Evolutionary conservation across 2,329 filamentous ascomycete species (phyloP), one percentile per base, ranked within the genome.

Genomic region (Cladophialophora chaetospira): DNA sequence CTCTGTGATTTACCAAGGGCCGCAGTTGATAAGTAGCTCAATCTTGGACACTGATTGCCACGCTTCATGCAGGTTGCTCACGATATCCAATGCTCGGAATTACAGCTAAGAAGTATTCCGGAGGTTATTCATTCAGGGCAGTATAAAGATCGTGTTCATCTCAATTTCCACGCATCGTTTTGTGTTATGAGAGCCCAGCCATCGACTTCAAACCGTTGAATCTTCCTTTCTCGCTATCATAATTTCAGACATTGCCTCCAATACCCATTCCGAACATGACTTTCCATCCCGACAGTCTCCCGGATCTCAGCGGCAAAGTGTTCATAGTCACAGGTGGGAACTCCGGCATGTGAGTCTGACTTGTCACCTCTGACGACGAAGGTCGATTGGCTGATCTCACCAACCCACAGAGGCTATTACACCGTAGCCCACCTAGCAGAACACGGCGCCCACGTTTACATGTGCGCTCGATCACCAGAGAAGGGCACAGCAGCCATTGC

Each of bases 391-490:
- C 26, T 35, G 42, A 45, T 45, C 50, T 46, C 26, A 46, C 40
- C 40, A 36, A 33, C 21, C 17, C 40, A 46, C 9, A 71, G 6
- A 70, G 78, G 78, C 50, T 75, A 75, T 53, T 72, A 76, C 62
- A 73, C 75, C 23, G 68, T 80, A 33, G 65, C 70, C 35, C 72
- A 75, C 40, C 72, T 80, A 26, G 71, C 75, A 23, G 68, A 71
- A 4, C 76, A 79, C 64, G 70, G 71, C 4, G 44, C 68, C 3
- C 67, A 71, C 13, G 77, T 82, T 63, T 80, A 75, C 66, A 72
- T 82, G 31, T 70, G 65, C 29, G 76, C 71, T 11, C 67, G 72
- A 28, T 69, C 71, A 5, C 70, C 69, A 38, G 71, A 70, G 9
- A 67, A 69, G 5, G 70, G 70, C 25, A 55, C 69, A 19, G 58